Percentiles rank a stretch among this genome's conserved stretches.
Conservation (phyloP, 2,329 filamentous ascomycete genomes). For the Alternaria consortialis region DNA sequence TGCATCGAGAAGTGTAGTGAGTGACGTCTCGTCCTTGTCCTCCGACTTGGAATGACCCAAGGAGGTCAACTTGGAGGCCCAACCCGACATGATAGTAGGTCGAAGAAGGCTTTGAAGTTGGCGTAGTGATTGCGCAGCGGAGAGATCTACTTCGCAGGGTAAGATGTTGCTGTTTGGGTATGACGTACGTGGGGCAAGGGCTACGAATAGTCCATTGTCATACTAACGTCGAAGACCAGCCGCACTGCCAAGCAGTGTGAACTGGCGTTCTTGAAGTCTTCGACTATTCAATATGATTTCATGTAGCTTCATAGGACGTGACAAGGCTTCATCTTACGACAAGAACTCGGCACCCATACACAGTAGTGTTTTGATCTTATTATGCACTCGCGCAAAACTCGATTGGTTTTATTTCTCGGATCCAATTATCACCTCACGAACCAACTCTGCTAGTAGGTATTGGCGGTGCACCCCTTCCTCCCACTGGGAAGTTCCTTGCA, state of each 20-base stretch:
- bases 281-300: not conserved
- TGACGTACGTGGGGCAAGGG: slow-evolving; percentile 31
- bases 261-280: not conserved
- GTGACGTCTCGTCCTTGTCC: slow-evolving; percentile 45
- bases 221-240: slow-evolving; percentile 4
- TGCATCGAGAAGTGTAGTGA: slow-evolving; percentile 57
- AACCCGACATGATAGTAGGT: slow-evolving; percentile 33
- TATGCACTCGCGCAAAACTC: not conserved
- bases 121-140: slow-evolving; percentile 5
- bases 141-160: slow-evolving; percentile 5
- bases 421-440: slow-evolving; percentile 9
- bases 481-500: slow-evolving; percentile 71
- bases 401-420: not conserved
- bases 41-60: slow-evolving; percentile 45
- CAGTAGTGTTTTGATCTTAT: not conserved
- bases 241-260: slow-evolving; percentile 2
- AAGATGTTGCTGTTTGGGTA: slow-evolving; percentile 18
- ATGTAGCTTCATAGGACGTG: not conserved
- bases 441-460: slow-evolving; percentile 35
- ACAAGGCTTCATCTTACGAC: not conserved
- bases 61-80: slow-evolving; percentile 46
- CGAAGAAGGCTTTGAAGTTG: not conserved
- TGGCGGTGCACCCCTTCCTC: slow-evolving; percentile 30
- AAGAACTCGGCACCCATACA: not conserved
- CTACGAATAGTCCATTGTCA: not conserved